Conservation (phyloP, 2,329 filamentous ascomycete genomes). For the Penicillium nordicum region DNA sequence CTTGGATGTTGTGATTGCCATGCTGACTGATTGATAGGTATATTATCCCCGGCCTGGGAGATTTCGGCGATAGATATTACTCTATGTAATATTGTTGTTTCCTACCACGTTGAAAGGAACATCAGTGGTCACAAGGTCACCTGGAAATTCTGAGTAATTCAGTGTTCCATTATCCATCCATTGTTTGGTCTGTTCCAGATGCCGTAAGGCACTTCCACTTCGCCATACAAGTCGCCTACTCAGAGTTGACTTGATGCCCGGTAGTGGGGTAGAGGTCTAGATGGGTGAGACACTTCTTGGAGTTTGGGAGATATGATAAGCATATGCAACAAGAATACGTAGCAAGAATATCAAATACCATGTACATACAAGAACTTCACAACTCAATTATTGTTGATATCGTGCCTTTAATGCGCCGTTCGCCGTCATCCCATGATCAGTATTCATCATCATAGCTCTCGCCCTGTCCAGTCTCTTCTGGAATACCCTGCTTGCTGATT, state of each 20-base stretch:
- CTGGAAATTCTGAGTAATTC: constrained; percentile 1
- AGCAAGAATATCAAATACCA: constrained; percentile 2
- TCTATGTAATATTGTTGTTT: constrained; percentile 60
- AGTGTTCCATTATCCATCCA: neutral
- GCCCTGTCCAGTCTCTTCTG: constrained; percentile 14
- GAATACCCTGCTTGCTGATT: constrained; percentile 19
- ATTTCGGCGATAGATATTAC: constrained; percentile 95
- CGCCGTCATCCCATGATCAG: constrained; percentile 21
- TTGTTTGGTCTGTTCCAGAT: neutral
- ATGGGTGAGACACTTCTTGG: constrained; percentile 3
- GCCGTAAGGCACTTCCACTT: constrained; percentile 1
- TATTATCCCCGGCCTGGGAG: constrained; percentile 87
- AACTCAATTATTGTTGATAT: constrained; percentile 10
- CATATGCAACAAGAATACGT: neutral
- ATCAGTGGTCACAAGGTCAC: neutral
- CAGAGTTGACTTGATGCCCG: neutral
- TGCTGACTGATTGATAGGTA: constrained; percentile 59
- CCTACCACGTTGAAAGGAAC: constrained; percentile 2
- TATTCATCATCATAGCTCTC: constrained; percentile 34
- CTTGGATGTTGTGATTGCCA: neutral
- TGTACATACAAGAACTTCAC: constrained; percentile 13
- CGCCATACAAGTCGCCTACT: neutral
- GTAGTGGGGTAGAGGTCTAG: neutral
- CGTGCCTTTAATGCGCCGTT: constrained; percentile 22
- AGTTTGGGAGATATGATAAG: neutral